A percentile compares a stretch with the other conserved stretches of the same genome.
Conservation (phyloP, 345 rosid species). For the Linum trigynum region DNA sequence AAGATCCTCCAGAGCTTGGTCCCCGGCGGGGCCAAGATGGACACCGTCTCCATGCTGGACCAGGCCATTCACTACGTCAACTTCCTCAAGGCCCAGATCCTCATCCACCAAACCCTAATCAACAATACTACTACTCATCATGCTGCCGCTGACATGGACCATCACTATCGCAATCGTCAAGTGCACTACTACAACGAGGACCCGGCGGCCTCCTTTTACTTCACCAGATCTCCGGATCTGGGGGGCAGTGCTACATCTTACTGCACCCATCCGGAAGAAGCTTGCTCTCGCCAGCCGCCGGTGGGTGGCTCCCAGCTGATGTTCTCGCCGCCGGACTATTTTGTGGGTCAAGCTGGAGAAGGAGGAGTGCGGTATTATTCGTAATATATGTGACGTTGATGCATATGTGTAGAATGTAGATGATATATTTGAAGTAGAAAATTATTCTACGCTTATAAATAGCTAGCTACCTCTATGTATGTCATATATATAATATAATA, state of each 20-base stretch:
- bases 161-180: no score
- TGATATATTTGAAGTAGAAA: no score
- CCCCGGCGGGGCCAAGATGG: slow-evolving; percentile 85
- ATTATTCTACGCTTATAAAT: no score
- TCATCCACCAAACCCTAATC: slow-evolving; percentile 53
- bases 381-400: neutral
- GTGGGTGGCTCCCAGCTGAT: neutral
- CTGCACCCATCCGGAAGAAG: neutral
- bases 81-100: slow-evolving; percentile 68
- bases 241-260: no score
- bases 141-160: neutral
- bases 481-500: no score
- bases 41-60: slow-evolving; percentile 81
- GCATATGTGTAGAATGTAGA: no score
- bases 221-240: neutral
- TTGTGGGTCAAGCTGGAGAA: neutral
- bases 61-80: slow-evolving; percentile 86
- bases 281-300: no score
- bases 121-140: neutral
- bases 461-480: no score
- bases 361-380: neutral
- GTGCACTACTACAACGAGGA: neutral
- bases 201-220: neutral
- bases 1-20: slow-evolving; percentile 77
- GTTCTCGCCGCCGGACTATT: neutral